Percentiles rank a stretch among this genome's conserved stretches.
Evolutionary conservation across 202 grass and related monocot genomes (phyloP).

Genomic region (Cymbopogon flexuosus): DNA sequence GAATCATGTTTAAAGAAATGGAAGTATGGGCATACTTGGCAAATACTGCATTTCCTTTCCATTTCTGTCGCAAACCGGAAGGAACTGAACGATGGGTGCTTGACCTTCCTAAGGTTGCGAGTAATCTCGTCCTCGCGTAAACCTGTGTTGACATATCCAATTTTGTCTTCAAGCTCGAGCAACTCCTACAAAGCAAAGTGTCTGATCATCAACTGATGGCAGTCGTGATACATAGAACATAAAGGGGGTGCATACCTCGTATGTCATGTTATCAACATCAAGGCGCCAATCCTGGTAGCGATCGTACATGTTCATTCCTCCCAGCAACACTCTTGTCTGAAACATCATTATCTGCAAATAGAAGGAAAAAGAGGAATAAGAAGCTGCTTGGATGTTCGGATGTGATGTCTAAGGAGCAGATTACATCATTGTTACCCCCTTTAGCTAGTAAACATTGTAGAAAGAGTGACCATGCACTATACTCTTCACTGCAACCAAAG

Average conservation of each 20-base stretch:
- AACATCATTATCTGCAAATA: slow-evolving; percentile 89
- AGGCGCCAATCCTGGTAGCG: slow-evolving; percentile 82
- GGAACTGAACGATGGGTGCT: slow-evolving; percentile 47
- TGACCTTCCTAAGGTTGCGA: slow-evolving; percentile 55
- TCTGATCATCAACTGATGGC: neutral
- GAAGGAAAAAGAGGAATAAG: neutral
- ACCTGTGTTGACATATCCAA: slow-evolving; percentile 87
- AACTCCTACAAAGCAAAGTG: slow-evolving; percentile 55
- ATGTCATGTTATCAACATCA: slow-evolving; percentile 93
- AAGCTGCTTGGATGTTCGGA: neutral
- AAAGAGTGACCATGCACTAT: neutral
- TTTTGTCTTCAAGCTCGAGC: slow-evolving; percentile 81
- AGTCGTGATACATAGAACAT: neutral
- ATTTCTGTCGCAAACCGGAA: slow-evolving; percentile 52
- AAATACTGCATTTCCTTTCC: slow-evolving; percentile 89
- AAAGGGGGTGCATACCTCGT: slow-evolving; percentile 50
- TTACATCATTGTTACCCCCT: neutral
- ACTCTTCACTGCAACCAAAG: neutral
- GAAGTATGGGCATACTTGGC: slow-evolving; percentile 47
- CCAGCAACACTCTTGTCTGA: slow-evolving; percentile 80
- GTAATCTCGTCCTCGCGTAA: slow-evolving; percentile 82
- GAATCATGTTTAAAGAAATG: neutral
- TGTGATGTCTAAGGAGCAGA: neutral
- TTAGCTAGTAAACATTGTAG: neutral
- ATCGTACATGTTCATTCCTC: slow-evolving; percentile 73